Conservation (phyloP, 129 eudicot genomes). For the Dittrichia graveolens region DNA sequence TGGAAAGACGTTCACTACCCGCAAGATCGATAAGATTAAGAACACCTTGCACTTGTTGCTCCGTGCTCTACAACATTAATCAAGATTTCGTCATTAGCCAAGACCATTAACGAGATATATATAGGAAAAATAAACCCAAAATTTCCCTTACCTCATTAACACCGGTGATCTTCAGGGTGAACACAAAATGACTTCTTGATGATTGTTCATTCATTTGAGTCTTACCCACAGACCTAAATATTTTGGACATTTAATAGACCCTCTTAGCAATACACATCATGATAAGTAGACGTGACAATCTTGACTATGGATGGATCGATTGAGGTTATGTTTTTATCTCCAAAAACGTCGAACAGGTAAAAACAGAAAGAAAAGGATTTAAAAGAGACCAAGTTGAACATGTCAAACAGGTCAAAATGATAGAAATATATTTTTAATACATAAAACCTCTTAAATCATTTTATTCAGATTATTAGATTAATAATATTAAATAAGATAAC, state of each 20-base stretch:
- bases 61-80: constrained; percentile 68
- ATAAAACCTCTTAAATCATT: neutral
- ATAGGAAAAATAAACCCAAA: neutral
- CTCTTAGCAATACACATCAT: neutral
- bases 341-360: neutral
- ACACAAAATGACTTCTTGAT: constrained; percentile 97
- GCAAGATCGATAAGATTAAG: constrained; percentile 95
- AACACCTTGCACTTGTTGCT: constrained; percentile 95
- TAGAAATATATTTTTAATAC: neutral
- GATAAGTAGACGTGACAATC: too few relatives aligned
- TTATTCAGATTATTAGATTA: neutral
- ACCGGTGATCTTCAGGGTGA: constrained; percentile 82
- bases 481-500: neutral
- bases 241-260: neutral
- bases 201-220: constrained; percentile 99
- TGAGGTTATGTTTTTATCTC: neutral
- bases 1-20: constrained; percentile 99
- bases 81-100: constrained; percentile 2
- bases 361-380: constrained; percentile 20
- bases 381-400: neutral
- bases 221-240: constrained; percentile 89
- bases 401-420: neutral
- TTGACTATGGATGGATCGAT: too few relatives aligned
- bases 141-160: constrained; percentile 62
- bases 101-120: neutral